Percentiles rank a stretch among this genome's conserved stretches.
Conservation (phyloP, 2,329 filamentous ascomycete species). For the Stagonosporopsis tanaceti region DNA sequence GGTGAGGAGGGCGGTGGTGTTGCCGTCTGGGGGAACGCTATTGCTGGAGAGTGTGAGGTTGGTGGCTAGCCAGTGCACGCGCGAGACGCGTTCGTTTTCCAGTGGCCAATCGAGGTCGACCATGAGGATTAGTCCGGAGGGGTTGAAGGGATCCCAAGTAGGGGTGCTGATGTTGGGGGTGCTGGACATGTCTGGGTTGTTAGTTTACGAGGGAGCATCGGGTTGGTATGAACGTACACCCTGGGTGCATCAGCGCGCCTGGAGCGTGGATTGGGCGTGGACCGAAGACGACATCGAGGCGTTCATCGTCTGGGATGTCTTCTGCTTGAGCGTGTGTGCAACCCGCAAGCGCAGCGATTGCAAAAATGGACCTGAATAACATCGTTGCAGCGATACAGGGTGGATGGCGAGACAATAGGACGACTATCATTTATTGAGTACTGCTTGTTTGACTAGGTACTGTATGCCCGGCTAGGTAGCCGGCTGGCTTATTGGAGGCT, state of each 20-base stretch:
- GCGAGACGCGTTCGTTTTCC: conserved; percentile 34
- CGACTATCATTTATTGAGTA: neutral
- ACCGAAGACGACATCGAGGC: conserved; percentile 23
- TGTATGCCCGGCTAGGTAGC: neutral
- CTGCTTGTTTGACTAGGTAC: neutral
- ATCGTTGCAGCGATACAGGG: neutral
- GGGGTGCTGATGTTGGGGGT: conserved; percentile 36
- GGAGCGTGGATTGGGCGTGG: conserved; percentile 16
- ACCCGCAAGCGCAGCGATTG: neutral
- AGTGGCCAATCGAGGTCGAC: conserved; percentile 42
- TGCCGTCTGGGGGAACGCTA: conserved; percentile 13
- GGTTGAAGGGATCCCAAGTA: conserved; percentile 13
- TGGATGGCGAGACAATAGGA: neutral
- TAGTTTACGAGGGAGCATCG: neutral
- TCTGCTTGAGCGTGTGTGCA: conserved; percentile 1
- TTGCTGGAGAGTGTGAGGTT: conserved; percentile 27
- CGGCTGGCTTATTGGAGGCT: neutral
- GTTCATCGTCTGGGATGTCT: conserved; percentile 1
- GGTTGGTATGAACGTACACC: conserved; percentile 8
- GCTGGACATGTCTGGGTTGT: conserved; percentile 30
- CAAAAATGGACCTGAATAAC: neutral
- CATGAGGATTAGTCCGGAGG: conserved; percentile 34
- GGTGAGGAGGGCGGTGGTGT: conserved; percentile 8
- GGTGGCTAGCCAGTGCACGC: conserved; percentile 42
- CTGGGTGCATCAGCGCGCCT: conserved; percentile 25